Base-by-base conservation (phyloP, 2,329 filamentous ascomycete genomes). In the Botrytis galanthina region DNA sequence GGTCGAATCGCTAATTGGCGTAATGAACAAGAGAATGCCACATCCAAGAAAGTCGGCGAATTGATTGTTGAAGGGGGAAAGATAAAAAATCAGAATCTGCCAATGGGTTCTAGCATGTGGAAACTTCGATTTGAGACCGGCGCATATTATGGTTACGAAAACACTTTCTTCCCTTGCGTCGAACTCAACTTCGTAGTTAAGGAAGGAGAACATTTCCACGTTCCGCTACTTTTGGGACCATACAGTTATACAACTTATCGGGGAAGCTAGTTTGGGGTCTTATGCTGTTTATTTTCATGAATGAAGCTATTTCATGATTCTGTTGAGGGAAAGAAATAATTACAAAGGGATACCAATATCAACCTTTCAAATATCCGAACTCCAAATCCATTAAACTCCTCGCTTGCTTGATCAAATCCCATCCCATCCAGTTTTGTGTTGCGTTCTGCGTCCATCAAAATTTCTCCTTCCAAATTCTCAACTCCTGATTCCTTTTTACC, bases 221-320 rank as follows among this genome's bases (percentile, higher is more conserved):
- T 96, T 4, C 93, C 93, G 62, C 82, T 96, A 80, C 80, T 96
- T 81, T 81, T 95, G 83, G 90, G 91, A 76, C 93, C 93, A 44
- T 95, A 91, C 83, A 92, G 91, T 81, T 96, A 94, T 83, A 92
- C 91, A 59, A 95, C 93, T 16, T 96, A 96, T 83, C 85, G 93
- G 66, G 93, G 93, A 26, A 93, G 91, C 81, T 94, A 48, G 35
- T 44, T 54, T 42, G 35, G 67, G n/a, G 57, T 51, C 4, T 32
- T 42, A 26, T 71, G 29, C 59, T 29, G 59, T 71, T 54, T 51
- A 42, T 42, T 35, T n/a, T 7, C 61, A 67, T 67, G 61, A 46
- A 72, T 42, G 35, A 67, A 67, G 70, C 59, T 54, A 35, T n/a
- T 72, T 57, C 61, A 67, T 67, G 70, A 16, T 18, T 54, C 46